Evolutionary conservation across 2,329 filamentous ascomycete genomes (phyloP).

Genomic region (Cladosporium oxysporum): DNA sequence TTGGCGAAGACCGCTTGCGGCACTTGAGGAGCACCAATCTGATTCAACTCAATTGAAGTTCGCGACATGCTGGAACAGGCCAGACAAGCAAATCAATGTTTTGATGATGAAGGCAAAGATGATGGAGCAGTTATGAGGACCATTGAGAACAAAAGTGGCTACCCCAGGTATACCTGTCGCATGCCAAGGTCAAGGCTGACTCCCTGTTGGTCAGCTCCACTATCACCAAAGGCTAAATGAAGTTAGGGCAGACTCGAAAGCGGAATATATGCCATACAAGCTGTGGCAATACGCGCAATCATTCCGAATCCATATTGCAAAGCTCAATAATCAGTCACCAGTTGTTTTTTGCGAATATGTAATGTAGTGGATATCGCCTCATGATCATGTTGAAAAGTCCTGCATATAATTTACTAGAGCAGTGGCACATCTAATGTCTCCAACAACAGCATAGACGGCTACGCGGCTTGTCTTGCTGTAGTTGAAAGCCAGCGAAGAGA

Average conservation of each 20-base stretch:
- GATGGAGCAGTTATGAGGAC: not conserved
- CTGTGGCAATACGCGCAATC: not conserved
- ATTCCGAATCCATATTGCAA: not conserved
- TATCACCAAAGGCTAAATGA: not conserved
- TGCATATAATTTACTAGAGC: not conserved
- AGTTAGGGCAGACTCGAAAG: not conserved
- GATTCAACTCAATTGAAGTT: slow-evolving; percentile 20
- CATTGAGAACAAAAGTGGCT: not conserved
- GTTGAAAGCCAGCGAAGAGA: not conserved
- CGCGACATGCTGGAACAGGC: slow-evolving; percentile 14
- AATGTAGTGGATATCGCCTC: not conserved
- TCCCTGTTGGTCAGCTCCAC: not conserved
- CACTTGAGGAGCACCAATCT: slow-evolving; percentile 12
- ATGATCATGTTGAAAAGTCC: not conserved
- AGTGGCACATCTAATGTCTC: not conserved
- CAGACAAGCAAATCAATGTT: not conserved
- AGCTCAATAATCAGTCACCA: not conserved
- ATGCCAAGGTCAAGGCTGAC: slow-evolving; percentile 2
- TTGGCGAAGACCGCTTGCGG: slow-evolving; percentile 5
- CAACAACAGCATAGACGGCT: not conserved
- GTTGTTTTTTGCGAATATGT: not conserved
- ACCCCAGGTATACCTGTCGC: not conserved
- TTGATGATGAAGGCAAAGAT: not conserved
- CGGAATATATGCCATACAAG: slow-evolving; percentile 1
- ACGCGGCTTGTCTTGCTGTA: not conserved